These are phyloP conservation scores for Fusarium sp. DNA, from an alignment of 2,329 filamentous ascomycete species.

Conservation along the genomic window DNA sequence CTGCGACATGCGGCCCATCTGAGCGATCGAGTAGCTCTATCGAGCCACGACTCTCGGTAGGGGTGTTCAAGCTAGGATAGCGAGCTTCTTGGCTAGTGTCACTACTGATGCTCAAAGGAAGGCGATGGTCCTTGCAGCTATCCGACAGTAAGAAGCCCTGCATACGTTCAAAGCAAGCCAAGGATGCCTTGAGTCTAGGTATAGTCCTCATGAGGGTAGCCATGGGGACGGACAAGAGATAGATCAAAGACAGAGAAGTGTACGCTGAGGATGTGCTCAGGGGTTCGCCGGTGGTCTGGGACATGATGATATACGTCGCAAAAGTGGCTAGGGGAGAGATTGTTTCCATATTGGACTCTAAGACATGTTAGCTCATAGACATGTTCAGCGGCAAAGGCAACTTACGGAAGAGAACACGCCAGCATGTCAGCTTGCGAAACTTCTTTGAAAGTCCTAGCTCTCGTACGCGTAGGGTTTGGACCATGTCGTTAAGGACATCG, in stretches of 20 bases:
- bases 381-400: fast-evolving
- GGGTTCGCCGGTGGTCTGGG: constrained; percentile 21
- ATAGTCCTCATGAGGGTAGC: constrained; percentile 15
- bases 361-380: fast-evolving
- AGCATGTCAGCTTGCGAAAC: constrained; percentile 17
- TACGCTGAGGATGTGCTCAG: constrained; percentile 28
- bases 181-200: constrained; percentile 10
- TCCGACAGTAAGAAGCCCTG: constrained; percentile 17
- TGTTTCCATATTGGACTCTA: constrained; percentile 13
- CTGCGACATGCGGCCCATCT: not conserved
- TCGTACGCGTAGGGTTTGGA: constrained; percentile 12
- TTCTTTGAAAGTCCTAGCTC: constrained; percentile 17
- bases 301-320: constrained; percentile 30
- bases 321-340: constrained; percentile 26
- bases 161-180: constrained; percentile 24
- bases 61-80: fast-evolving
- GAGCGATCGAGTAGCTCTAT: constrained; percentile 5
- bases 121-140: constrained; percentile 24
- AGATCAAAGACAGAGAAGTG: constrained; percentile 31
- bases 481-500: constrained; percentile 21
- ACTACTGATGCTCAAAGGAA: not conserved
- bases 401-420: constrained; percentile 13
- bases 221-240: constrained; percentile 25
- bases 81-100: not conserved
- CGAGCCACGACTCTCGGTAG: not conserved